Conservation (phyloP, 2,329 filamentous ascomycete species). For the Colletotrichum endophyticum region DNA sequence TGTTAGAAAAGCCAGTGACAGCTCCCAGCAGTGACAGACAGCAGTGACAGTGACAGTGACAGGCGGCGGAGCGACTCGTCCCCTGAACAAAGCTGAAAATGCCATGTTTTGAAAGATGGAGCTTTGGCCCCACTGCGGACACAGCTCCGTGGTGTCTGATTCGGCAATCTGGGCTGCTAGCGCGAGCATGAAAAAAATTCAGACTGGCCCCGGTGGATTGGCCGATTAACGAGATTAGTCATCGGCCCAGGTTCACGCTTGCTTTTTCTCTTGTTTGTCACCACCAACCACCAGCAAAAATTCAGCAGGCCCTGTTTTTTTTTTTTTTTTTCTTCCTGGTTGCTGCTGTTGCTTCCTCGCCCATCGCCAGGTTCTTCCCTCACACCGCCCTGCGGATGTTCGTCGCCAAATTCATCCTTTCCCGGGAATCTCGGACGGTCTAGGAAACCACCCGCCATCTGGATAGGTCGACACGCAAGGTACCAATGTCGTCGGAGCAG, state of each 20-base stretch:
- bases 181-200: conserved; percentile 7
- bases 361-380: neutral
- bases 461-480: neutral
- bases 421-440: conserved; percentile 9
- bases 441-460: neutral
- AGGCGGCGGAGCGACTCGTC: neutral
- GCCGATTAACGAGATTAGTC: conserved; percentile 11
- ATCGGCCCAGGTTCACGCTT: neutral
- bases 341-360: neutral
- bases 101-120: neutral
- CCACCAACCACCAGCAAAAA: conserved; percentile 16
- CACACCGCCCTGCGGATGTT: conserved; percentile 13
- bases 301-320: neutral
- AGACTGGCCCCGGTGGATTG: conserved; percentile 3
- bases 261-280: conserved; percentile 14
- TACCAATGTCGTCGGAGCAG: conserved; percentile 15
- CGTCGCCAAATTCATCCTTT: neutral
- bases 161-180: neutral
- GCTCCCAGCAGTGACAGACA: neutral
- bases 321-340: neutral
- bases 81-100: neutral
- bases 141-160: neutral
- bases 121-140: neutral
- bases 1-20: neutral
- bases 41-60: neutral